Base-by-base conservation (phyloP, 345 rosid species). In the Bruguiera gymnorhiza region DNA sequence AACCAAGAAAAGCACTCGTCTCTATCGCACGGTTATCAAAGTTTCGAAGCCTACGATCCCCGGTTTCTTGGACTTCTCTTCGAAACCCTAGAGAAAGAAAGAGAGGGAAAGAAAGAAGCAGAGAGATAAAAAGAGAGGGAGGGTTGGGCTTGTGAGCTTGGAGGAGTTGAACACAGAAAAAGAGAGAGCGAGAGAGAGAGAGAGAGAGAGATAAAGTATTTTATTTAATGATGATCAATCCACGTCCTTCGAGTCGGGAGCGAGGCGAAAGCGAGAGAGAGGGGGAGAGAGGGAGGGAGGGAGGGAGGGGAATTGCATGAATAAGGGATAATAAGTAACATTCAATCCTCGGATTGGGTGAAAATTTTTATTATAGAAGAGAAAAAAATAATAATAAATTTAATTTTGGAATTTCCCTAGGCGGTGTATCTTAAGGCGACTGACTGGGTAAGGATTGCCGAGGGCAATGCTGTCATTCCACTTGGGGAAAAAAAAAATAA, bases 51-150 rank as follows among this genome's bases (percentile, higher is more conserved):
- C 61, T 23, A 66, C 18, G 26, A 67, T 29, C 13, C 36, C 39
- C 20, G 5, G 36, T 13, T 30, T 8, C 18, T 51, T 26, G 64
- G 20, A 24, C 34, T 8, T 1, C 19, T 18, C 26, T 63, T 70
- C 26, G 62, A 70, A 75, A 75, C 75, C 78, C 79, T 75, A 70
- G 71, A 75, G 63, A 16, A 59, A 66, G 72, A 43, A 26, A 67
- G 60, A 34, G 50, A 29, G 15, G 15, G 3, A 31, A 15, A 6
- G 54, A 60, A 32, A 43, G 50, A 43, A 43, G 50, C 15, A 3
- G 15, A 13, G 50, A 43, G 18, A 65, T 67, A 75, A 62, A 29
- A 63, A 66, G 77, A 43, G 13, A 73, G 39, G 27, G 56, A 13
- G 29, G 60, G 58, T 13, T 30, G 1, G 15, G 29, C 27, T 64